Evolutionary conservation across 1,284 basidiomycete genomes (phyloP).

Genomic region (Mycena sp.): DNA sequence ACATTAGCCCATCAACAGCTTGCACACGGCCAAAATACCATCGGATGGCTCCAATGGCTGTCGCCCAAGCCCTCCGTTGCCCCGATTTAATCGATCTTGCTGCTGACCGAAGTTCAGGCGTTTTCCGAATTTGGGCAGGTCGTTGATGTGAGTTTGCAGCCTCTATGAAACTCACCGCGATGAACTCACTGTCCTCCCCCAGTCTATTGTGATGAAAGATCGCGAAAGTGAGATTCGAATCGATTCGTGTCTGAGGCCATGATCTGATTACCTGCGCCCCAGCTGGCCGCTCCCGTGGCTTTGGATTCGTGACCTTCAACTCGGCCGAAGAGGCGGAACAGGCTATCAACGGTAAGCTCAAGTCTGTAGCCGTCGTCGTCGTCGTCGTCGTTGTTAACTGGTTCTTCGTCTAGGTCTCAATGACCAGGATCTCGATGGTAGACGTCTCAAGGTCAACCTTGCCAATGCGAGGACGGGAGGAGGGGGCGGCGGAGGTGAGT

Average conservation of each 20-base stretch:
- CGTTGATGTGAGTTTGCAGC: conserved; percentile 72
- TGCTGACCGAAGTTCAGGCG: conserved; percentile 60
- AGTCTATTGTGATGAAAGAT: conserved; percentile 98
- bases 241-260: background rate
- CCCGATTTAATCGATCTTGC: too few species aligned
- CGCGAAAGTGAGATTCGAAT: conserved; percentile 71
- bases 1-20: conserved; percentile 37
- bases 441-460: conserved; percentile 79
- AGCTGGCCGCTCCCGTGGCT: conserved; percentile 92
- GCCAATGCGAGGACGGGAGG: conserved; percentile 84
- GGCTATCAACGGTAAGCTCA: conserved; percentile 68
- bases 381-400: too few species aligned
- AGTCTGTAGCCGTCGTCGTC: too few species aligned
- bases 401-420: conserved; percentile 61
- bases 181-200: conserved; percentile 29
- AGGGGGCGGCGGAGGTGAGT: conserved; percentile 59
- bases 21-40: too few species aligned
- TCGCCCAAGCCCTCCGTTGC: too few species aligned
- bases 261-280: background rate
- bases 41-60: too few species aligned
- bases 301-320: conserved; percentile 92
- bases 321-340: conserved; percentile 74
- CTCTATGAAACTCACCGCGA: background rate
- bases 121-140: conserved; percentile 76
- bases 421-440: conserved; percentile 93